Base-by-base conservation (phyloP, 345 rosid species). In the Mangifera indica region DNA sequence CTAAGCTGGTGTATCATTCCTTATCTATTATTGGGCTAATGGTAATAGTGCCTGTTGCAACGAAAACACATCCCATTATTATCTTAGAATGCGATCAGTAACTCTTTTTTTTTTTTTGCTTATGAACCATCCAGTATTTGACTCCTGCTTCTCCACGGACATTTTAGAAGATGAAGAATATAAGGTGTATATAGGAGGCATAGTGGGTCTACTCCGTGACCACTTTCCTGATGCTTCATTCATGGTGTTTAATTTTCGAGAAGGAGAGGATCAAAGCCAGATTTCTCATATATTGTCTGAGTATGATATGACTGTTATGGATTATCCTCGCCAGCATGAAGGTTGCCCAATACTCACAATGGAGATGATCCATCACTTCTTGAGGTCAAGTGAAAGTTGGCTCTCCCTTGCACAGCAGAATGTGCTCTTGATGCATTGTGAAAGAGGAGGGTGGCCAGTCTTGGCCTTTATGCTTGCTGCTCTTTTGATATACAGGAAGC, bases 401-500 rank as follows among this genome's bases (percentile, higher is more conserved):
- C 74, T 91, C 29, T 60, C 86, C 60, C 79, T 86, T 26, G 84
- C 84, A 60, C 89, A 80, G 66, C 91, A 86, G 76, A 91, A 91
- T 58, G 81, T 89, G 80, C 78, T 91, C 69, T 66, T 89, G 83
- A 75, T 85, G 74, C 89, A 89, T 69, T 87, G 97, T 52, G 97
- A 87, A 76, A 80, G 74, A 59, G 89, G 93, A 5, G 91, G 91
- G 18, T 89, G 92, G 97, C 97, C 94, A 10, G 83, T 87, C 73
- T 66, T 91, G 82, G 89, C 89, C 10, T 91, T 91, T 76, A 86
- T 91, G 97, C 91, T 91, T 40, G 86, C 93, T 70, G 87, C 93
- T 8, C 86, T 91, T 61, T 75, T 89, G 83, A 69, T 89, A 54
- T 83, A 89, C 64, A 72, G 88, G 64, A 91, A 89, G 76, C 91